Conservation (phyloP, 768 basidiomycete species). For the Rhizopogon vulgaris region DNA sequence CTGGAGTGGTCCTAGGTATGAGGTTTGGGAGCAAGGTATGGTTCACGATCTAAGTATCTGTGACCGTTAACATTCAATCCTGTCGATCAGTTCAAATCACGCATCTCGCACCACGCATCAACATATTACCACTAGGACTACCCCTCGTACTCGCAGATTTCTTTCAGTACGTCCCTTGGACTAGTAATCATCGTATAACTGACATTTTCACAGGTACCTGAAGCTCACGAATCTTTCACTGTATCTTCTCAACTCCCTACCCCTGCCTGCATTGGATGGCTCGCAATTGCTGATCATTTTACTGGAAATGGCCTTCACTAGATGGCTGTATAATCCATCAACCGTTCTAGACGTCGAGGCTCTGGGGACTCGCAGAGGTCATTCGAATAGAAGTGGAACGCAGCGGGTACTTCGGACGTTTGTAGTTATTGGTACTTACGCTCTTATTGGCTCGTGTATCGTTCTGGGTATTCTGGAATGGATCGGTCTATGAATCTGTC, state of each 20-base stretch:
- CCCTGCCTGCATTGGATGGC: conserved; percentile 69
- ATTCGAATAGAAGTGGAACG: conserved; percentile 4
- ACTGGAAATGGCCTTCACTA: conserved; percentile 15
- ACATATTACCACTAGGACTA: conserved; percentile 27
- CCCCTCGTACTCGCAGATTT: conserved; percentile 36
- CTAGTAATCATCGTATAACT: neutral
- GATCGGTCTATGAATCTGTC: conserved; percentile 12
- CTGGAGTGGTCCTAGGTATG: conserved; percentile 66
- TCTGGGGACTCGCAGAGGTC: conserved; percentile 1
- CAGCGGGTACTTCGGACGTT: conserved; percentile 11
- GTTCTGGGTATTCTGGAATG: conserved; percentile 15
- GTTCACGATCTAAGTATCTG: neutral
- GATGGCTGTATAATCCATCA: neutral
- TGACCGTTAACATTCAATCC: neutral
- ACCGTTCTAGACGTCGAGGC: conserved; percentile 18
- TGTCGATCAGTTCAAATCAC: neutral
- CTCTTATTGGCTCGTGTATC: conserved; percentile 16
- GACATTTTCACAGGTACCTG: conserved; percentile 43
- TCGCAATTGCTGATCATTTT: conserved; percentile 42
- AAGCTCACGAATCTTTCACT: conserved; percentile 67
- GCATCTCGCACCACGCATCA: conserved; percentile 8
- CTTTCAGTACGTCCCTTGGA: conserved; percentile 44
- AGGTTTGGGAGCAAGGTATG: conserved; percentile 64
- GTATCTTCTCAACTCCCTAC: conserved; percentile 78
- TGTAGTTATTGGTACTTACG: conserved; percentile 14